Percentiles rank a stretch among this genome's conserved stretches.
phyloP scores from a whole-genome alignment of 345 rosid genomes.

The Clausena lansium region DNA sequence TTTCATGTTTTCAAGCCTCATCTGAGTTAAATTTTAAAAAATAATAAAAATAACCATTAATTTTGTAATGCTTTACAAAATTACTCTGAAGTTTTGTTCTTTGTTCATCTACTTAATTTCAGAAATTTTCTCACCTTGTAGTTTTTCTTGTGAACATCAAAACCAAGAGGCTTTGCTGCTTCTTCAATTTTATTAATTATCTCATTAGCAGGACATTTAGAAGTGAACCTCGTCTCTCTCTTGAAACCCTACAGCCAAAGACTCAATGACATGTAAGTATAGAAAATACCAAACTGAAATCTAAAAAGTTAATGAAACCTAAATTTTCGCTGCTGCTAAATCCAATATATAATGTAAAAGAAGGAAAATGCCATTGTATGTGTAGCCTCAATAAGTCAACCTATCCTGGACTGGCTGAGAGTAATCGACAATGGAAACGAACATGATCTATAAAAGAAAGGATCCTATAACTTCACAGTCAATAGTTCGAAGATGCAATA shows the following conservation, averaged over 20 bases:
- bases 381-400: background rate
- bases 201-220: constrained; percentile 78
- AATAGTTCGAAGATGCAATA: background rate
- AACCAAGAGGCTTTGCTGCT: constrained; percentile 94
- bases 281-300: background rate
- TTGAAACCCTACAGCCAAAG: constrained; percentile 56
- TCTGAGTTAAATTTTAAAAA: constrained; percentile 31
- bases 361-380: background rate
- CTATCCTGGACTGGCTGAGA: background rate
- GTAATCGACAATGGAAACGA: background rate
- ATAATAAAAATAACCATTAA: background rate
- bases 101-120: background rate
- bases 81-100: background rate
- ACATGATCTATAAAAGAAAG: background rate
- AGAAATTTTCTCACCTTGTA: constrained; percentile 59
- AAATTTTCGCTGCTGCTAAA: background rate
- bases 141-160: constrained; percentile 84
- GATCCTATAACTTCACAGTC: background rate
- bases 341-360: background rate
- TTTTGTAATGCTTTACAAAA: background rate
- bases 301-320: background rate
- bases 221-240: constrained; percentile 89
- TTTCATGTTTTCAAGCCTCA: constrained; percentile 86
- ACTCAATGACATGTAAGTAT: background rate
- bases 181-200: constrained; percentile 81